Base-by-base conservation (phyloP, 106 monocot species). In the Dendrobium chrysotoxum region DNA sequence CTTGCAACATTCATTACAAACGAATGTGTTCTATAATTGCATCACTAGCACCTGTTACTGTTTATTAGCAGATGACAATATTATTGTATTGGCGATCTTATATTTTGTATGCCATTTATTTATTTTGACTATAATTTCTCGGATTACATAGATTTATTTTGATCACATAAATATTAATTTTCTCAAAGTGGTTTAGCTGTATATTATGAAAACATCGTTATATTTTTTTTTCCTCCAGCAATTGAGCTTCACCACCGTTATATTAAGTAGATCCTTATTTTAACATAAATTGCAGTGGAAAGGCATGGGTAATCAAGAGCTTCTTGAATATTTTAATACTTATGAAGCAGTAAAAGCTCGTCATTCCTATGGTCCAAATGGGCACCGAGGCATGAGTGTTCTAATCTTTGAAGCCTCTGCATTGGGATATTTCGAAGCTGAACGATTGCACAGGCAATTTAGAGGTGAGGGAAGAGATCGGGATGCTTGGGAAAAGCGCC, bases 221-320 rank as follows among this genome's bases (percentile, higher is more conserved):
- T 31, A 30, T 16, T 70, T 31, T 70, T 30, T 35, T 35, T 70
- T 7, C 6, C 26, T 23, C 64, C 23, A 25, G n/a, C 64, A 65
- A 25, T 65, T 65, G 1, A 65, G 26, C 64, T 65, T 65, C 25
- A 15, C 38, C 30, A 70, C 28, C 17, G 11, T 70, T 70, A 31
- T 15, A 16, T 70, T 70, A 28, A 15, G 70, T 70, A 31, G 70
- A 70, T 31, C 35, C 42, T 74, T 42, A 20, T 7, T 50, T 53
- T 28, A 2, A 15, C 28, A 47, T 77, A 28, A 75, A 39, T 38
- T 81, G 31, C 79, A 96, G 96, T 92, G 89, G 92, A 77, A 86
- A 78, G 96, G 96, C 23, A 97, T 97, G 94, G 94, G 94, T 21
- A 97, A 91, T 76, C 94, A 90, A 85, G 96, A 97, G 75, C 88